These are phyloP conservation scores for Hansfordia pulvinata DNA, from an alignment of 2,329 filamentous ascomycete species.

Conservation along the genomic window DNA sequence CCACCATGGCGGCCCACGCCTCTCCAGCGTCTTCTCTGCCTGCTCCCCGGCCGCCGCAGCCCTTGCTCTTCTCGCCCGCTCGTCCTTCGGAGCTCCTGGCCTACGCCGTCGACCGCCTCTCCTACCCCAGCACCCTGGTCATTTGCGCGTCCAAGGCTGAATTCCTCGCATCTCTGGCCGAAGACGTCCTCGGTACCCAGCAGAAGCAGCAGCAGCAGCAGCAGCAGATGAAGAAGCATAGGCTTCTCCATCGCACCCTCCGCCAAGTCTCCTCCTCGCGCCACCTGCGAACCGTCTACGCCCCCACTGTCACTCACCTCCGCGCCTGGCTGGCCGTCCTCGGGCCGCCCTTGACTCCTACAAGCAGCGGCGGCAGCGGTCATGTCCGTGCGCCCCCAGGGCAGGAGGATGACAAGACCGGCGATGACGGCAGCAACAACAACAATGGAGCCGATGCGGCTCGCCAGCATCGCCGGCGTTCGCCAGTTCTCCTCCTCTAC, in stretches of 20 bases:
- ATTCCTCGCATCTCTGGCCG: slow-evolving; percentile 48
- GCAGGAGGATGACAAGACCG: not conserved
- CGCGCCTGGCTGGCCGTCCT: slow-evolving; percentile 60
- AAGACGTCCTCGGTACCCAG: slow-evolving; percentile 23
- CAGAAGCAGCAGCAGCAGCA: slow-evolving; percentile 2
- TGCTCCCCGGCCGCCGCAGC: too few species aligned
- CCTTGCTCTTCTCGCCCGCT: slow-evolving; percentile 37
- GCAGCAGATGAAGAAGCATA: slow-evolving; percentile 6
- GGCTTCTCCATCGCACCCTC: too few species aligned
- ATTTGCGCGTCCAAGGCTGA: slow-evolving; percentile 52
- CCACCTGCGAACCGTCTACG: slow-evolving; percentile 58
- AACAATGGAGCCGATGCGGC: too few species aligned
- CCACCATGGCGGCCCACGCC: too few species aligned
- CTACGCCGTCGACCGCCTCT: slow-evolving; percentile 43
- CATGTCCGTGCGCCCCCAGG: slow-evolving; percentile 22
- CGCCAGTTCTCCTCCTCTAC: slow-evolving; percentile 38
- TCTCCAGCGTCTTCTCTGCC: too few species aligned
- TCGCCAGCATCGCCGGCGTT: not conserved
- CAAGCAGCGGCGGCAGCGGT: too few species aligned
- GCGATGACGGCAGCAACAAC: too few species aligned
- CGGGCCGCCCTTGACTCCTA: slow-evolving; percentile 7
- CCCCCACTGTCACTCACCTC: slow-evolving; percentile 62
- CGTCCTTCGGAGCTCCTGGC: slow-evolving; percentile 49
- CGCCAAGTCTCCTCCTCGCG: slow-evolving; percentile 55
- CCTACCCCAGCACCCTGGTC: slow-evolving; percentile 50